Evolutionary conservation across 2,329 filamentous ascomycete species (phyloP), one percentile per base, ranked within the genome.

Genomic region (Beauveria sp.): DNA sequence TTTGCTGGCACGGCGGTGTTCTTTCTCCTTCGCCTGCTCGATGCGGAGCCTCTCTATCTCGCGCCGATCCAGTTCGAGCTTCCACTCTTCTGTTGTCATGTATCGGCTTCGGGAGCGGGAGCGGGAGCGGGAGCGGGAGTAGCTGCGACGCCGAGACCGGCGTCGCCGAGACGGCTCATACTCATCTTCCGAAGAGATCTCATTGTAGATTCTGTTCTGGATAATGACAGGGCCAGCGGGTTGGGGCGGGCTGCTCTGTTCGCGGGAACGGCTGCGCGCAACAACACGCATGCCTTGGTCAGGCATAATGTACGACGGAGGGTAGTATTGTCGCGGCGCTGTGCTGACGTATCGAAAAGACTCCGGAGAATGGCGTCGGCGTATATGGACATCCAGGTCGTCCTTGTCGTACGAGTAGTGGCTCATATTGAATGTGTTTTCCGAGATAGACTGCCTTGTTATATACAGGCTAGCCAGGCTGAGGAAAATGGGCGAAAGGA

Each of bases 191-290:
- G 76, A 80, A 22, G 78, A 79, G 57, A 77, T 66, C 24, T 80
- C 76, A 63, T 80, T 80, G 66, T 81, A 79, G 62, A 83, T 80
- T 62, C 76, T 76, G 69, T 84, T 85, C 68, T 84, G 83, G 69
- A 86, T 85, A 58, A 86, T 79, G 53, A 86, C 76, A 1, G 82
- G 81, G 18, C 68, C 59, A 38, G 68, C 65, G 61, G 49, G 49
- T 20, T 60, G 58, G 2, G 58, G 58, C 14, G 50, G 58, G 28
- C 49, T 60, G 46, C n/a, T 60, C 63, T 71, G 76, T 20, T 79
- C 80, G 18, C 69, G 71, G 10, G 74, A 75, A 16, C 70, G 69
- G 45, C 76, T 68, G 42, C 78, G 75, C 22, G 77, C 73, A 42
- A 77, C 72, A 22, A 81, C 72, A 24, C 80, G 72, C 45, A 77